Conservation (phyloP, 495 filamentous ascomycete genomes). For the Penicillium samsonianum region DNA sequence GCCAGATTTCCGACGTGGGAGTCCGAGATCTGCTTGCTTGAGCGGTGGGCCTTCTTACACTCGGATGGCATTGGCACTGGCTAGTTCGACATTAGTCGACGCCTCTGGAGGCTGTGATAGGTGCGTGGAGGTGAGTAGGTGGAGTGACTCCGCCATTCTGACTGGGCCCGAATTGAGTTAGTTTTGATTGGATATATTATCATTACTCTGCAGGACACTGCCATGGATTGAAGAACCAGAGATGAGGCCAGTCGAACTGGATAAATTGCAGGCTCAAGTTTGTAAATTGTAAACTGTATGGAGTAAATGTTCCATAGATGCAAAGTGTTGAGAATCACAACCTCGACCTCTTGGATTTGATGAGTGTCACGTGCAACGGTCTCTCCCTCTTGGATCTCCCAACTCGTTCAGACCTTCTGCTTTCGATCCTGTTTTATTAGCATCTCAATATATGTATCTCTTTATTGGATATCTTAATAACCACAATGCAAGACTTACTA, state of each 20-base stretch:
- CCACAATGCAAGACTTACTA: background rate
- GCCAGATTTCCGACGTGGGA: conserved; percentile 34
- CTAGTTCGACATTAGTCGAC: conserved; percentile 1
- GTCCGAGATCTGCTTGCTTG: conserved; percentile 33
- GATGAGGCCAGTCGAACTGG: background rate
- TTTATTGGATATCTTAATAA: background rate
- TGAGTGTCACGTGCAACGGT: background rate
- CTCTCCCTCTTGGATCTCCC: too few relatives aligned
- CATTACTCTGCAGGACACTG: background rate
- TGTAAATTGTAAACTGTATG: background rate
- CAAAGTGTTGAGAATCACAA: background rate
- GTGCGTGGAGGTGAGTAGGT: background rate
- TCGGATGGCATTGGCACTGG: background rate
- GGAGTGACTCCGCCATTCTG: background rate
- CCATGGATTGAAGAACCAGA: background rate
- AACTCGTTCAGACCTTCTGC: too few relatives aligned
- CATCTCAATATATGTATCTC: background rate
- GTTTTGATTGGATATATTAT: background rate
- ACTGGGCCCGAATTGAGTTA: background rate
- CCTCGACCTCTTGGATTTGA: background rate
- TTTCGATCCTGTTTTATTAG: too few relatives aligned
- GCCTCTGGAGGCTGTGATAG: conserved; percentile 1
- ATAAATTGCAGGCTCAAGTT: background rate
- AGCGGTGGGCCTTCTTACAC: conserved; percentile 15
- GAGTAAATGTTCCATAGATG: too few relatives aligned